Conservation (phyloP, 75 land plant genomes). For the Pseudotsuga menziesii region DNA sequence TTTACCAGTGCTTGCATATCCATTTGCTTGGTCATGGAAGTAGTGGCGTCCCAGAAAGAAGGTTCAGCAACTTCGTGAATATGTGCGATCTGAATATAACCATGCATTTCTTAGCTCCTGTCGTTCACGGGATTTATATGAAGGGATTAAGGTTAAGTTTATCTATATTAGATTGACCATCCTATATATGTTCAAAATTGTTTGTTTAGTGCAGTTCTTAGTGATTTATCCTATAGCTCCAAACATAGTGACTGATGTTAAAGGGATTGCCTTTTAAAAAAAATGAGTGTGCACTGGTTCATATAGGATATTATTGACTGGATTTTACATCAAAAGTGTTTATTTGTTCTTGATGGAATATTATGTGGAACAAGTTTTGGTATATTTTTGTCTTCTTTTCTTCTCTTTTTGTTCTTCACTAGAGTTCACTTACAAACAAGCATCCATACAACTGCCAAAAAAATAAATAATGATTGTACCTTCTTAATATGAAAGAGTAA, state of each 20-base stretch:
- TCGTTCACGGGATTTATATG: slow-evolving; percentile 87
- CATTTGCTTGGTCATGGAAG: slow-evolving; percentile 94
- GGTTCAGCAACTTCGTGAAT: slow-evolving; percentile 80
- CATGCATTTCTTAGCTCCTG: slow-evolving; percentile 90
- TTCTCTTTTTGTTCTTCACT: too few relatives aligned
- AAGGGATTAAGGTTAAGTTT: slow-evolving; percentile 80
- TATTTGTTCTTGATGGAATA: too few relatives aligned
- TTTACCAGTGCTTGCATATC: slow-evolving; percentile 84
- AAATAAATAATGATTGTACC: too few relatives aligned
- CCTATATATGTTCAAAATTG: not conserved
- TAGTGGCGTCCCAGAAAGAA: slow-evolving; percentile 91
- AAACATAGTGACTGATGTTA: not conserved
- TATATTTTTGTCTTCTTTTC: too few relatives aligned
- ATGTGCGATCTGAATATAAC: slow-evolving; percentile 91
- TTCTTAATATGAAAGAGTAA: too few relatives aligned
- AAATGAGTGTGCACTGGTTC: not conserved
- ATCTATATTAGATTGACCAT: not conserved
- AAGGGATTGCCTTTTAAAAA: not conserved
- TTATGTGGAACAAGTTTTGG: too few relatives aligned
- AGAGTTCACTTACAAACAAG: too few relatives aligned
- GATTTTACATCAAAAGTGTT: too few relatives aligned
- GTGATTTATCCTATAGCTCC: not conserved
- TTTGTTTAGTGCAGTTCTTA: not conserved
- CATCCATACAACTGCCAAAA: too few relatives aligned
- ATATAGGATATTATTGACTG: too few relatives aligned